Percentiles rank a stretch among this genome's conserved stretches.
Evolutionary conservation across 2,329 filamentous ascomycete genomes (phyloP).

Genomic region (Torrubiellomyces zombiae): DNA sequence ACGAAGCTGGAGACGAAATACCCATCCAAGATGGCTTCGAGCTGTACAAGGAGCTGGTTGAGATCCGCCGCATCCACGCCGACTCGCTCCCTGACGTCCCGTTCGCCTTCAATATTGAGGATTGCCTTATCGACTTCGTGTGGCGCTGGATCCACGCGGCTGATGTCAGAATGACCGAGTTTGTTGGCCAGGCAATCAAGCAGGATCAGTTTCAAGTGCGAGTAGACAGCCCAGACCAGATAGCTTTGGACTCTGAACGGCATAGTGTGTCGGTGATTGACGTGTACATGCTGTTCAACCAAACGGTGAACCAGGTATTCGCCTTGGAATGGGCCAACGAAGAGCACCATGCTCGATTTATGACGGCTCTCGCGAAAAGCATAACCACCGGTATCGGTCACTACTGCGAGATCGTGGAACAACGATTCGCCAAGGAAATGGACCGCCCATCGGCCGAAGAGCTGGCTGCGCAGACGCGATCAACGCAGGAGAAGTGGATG

Average conservation of each 20-base stretch:
- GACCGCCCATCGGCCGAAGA: conserved; percentile 80
- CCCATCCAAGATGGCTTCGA: conserved; percentile 87
- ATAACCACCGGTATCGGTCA: conserved; percentile 68
- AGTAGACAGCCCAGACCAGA: conserved; percentile 41
- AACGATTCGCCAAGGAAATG: conserved; percentile 80
- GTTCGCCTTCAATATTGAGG: conserved; percentile 81
- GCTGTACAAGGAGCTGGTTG: conserved; percentile 74
- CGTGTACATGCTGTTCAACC: conserved; percentile 84
- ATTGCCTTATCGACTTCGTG: conserved; percentile 75
- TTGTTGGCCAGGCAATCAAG: conserved; percentile 81
- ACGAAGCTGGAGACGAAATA: conserved; percentile 56
- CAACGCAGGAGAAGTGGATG: conserved; percentile 82
- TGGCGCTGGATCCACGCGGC: conserved; percentile 86
- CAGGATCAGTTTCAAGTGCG: conserved; percentile 75
- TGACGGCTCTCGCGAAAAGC: conserved; percentile 78
- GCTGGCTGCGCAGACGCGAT: conserved; percentile 58
- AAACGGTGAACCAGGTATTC: conserved; percentile 74
- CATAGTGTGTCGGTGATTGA: conserved; percentile 91
- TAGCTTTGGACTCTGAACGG: conserved; percentile 61
- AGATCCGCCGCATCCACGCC: conserved; percentile 66
- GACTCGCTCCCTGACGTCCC: conserved; percentile 54
- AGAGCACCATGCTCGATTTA: conserved; percentile 86
- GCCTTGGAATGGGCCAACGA: conserved; percentile 86
- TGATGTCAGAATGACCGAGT: conserved; percentile 61
- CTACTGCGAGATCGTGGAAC: conserved; percentile 85